Base-by-base conservation (phyloP, 176 grass and related monocot species). In the Aechmea fasciata region DNA sequence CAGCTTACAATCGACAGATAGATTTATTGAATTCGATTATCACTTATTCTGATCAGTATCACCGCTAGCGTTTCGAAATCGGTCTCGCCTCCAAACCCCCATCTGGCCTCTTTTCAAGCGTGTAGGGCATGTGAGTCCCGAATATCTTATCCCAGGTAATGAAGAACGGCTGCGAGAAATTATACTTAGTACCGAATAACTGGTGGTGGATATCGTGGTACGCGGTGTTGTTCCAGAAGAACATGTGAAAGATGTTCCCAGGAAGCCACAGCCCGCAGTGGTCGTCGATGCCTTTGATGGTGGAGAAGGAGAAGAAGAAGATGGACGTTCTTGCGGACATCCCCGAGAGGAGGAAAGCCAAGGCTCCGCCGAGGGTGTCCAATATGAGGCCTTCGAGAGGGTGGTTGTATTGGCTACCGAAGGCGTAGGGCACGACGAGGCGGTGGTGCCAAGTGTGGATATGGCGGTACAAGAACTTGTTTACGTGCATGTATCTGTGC, bases 291-390 rank as follows among this genome's bases (percentile, higher is more conserved):
- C 65, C 65, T 67, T 67, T 67, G 13, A 67, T 49, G 33, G 41
- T 49, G 26, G 65, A 67, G 65, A 67, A 67, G 65, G 65, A 67
- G 65, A 67, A 67, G 33, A 67, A 67, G 65, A 67, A 67, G 65
- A 67, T 67, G 13, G 65, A 49, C 0, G 65, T 67, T 47, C 65
- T 26, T 13, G 65, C 25, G 10, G 65, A 17, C 65, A 49, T 67
- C 14, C 65, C 65, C 2, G 65, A 67, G 11, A n/a, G 6, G 13
- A 47, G 33, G 65, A 49, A 67, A 11, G 65, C 65, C 9, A 67
- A 13, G 65, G 65, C 33, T 17, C 65, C 65, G 0, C 65, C 65
- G 33, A 67, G 65, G 11, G 65, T 67, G 29, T 67, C 65, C 26
- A 67, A 10, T 26, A 67, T 8, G 33, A 67, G 13, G 2, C 65